Percentiles rank a stretch among this genome's conserved stretches.
Conservation (phyloP, 78 protist species). For the Chrysochromulina parva region DNA sequence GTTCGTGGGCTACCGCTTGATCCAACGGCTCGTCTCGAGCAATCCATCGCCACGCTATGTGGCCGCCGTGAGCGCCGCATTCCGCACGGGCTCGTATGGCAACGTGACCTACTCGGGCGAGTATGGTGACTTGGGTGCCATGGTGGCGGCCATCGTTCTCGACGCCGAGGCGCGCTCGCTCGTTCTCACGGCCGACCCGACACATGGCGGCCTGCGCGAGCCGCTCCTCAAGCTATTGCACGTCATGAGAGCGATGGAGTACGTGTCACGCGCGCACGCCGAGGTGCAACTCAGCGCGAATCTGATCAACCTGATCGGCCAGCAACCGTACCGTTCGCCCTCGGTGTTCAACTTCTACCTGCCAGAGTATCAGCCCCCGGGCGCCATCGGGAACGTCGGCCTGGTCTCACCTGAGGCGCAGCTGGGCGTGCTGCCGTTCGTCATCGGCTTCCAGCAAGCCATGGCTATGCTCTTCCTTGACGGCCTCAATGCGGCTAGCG, state of each 20-base stretch:
- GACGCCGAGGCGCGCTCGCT: slow-evolving; percentile 20
- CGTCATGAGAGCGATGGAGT: slow-evolving; percentile 5
- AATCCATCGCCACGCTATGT: slow-evolving; percentile 26
- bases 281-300: neutral
- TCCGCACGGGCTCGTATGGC: neutral
- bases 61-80: neutral
- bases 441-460: too few relatives aligned
- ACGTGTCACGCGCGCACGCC: neutral
- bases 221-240: neutral
- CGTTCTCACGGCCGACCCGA: neutral
- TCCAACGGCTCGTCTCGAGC: slow-evolving; percentile 20
- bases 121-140: slow-evolving; percentile 8
- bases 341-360: neutral
- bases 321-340: neutral
- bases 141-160: slow-evolving; percentile 9
- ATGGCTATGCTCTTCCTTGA: too few relatives aligned
- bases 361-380: too few relatives aligned
- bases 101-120: neutral
- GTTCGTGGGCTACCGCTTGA: slow-evolving; percentile 10
- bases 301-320: neutral
- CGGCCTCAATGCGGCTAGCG: too few relatives aligned
- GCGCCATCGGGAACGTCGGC: too few relatives aligned
- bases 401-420: too few relatives aligned
- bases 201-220: neutral
- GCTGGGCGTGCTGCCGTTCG: too few relatives aligned